Evolutionary conservation across 139 green algal genomes (phyloP), one percentile per base, ranked within the genome.

Genomic region (Pseudopediastrum boryanum): DNA sequence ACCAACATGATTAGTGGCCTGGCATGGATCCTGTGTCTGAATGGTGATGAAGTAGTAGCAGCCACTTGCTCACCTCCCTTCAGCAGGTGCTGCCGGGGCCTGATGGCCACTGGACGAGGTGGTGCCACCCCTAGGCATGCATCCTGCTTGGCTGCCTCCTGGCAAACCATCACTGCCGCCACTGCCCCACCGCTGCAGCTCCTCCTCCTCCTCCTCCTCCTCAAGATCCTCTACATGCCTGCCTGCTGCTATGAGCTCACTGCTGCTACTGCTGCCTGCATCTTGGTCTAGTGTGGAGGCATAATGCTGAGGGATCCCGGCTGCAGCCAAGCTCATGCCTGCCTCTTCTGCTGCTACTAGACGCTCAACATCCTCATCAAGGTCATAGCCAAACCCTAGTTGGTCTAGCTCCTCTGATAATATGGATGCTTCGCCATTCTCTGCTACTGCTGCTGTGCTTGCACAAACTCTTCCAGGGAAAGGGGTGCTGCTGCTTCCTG

Each of bases 331-430:
- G 33, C 42, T 7, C 19, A 27, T 9, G 35, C 61, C 74, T 25
- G 61, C 12, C 44, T 73, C 74, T 41, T 72, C 74, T 71, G 21
- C 2, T 51, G 19, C 59, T 66, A 54, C 35, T 7, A 66, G 48
- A 33, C 27, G 74, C 62, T 65, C 43, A 51, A 80, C 50, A 44
- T 80, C 74, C 27, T 80, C 74, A 7, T 80, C 74, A 4, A 80
- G 44, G n/a, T 80, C 74, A 25, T 27, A 79, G 1, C 73, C 73
- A 27, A 56, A 16, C 13, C 46, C 46, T 16, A 56, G 16, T 12
- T 56, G 46, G 13, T 16, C 16, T 16, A 54, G 4, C 61, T 31
- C 27, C 29, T n/a, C 7, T 63, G 29, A 25, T 7, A 12, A 4
- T 50, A 36, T 41, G 1, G 36, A 29, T 66, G 58, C 58, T 23